Percentiles rank a stretch among this genome's conserved stretches.
Conservation (phyloP, 1,139 yeast species). For the Pichia sp. region DNA sequence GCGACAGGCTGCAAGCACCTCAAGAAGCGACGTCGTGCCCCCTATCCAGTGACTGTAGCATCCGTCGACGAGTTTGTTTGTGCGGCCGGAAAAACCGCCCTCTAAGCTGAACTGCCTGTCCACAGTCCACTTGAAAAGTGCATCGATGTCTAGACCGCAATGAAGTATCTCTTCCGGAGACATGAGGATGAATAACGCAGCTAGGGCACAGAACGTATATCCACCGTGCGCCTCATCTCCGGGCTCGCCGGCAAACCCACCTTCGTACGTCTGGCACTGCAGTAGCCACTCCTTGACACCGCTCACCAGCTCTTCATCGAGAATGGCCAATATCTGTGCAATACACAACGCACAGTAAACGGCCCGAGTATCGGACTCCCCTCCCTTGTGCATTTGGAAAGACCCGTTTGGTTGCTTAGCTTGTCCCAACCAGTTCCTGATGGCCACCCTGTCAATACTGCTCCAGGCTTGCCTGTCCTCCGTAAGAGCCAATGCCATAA, state of each 20-base stretch:
- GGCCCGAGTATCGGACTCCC: slow-evolving; percentile 86
- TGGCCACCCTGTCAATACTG: slow-evolving; percentile 39
- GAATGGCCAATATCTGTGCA: slow-evolving; percentile 60
- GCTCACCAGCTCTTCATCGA: slow-evolving; percentile 56
- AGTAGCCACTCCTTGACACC: slow-evolving; percentile 59
- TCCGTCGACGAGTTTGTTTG: slow-evolving; percentile 92
- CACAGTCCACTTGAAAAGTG: slow-evolving; percentile 59
- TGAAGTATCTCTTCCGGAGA: slow-evolving; percentile 29
- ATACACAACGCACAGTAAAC: slow-evolving; percentile 78
- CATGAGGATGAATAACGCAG: slow-evolving; percentile 54
- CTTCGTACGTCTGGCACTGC: slow-evolving; percentile 85
- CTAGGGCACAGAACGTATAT: slow-evolving; percentile 85
- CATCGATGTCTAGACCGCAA: slow-evolving; percentile 35
- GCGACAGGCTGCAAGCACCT: slow-evolving; percentile 37
- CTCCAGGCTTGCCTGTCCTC: slow-evolving; percentile 45
- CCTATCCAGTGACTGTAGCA: slow-evolving; percentile 98
- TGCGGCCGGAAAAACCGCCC: slow-evolving; percentile 86
- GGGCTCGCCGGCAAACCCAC: slow-evolving; percentile 87
- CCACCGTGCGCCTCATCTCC: slow-evolving; percentile 96
- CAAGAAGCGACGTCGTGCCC: slow-evolving; percentile 63
- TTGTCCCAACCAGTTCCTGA: slow-evolving; percentile 60
- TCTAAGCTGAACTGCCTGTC: slow-evolving; percentile 66
- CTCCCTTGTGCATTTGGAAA: slow-evolving; percentile 67
- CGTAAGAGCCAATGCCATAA: slow-evolving; percentile 56
- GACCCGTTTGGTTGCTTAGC: slow-evolving; percentile 71